A percentile compares a stretch with the other conserved stretches of the same genome.
Conservation (phyloP, 2,329 filamentous ascomycete species). For the Xylaria multiplex region DNA sequence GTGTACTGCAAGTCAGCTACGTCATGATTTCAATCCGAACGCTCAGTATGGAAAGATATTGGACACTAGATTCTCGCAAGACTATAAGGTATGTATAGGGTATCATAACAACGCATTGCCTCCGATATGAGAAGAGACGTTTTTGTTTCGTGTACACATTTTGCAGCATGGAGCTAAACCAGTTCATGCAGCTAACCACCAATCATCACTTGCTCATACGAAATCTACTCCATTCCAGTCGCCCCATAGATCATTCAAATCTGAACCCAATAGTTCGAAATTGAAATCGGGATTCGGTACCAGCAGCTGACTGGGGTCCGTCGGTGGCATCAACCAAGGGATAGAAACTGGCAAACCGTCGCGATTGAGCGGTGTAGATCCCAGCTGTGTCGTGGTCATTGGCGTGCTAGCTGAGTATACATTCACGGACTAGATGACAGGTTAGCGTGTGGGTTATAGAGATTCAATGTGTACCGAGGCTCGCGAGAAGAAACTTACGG, state of each 20-base stretch:
- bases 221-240: constrained; percentile 49
- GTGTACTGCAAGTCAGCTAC: too few relatives aligned
- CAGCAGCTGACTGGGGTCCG: constrained; percentile 49
- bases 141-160: constrained; percentile 13
- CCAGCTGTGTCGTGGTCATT: constrained; percentile 39
- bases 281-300: constrained; percentile 63
- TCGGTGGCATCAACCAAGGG: constrained; percentile 49
- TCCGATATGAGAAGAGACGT: constrained; percentile 26
- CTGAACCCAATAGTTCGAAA: constrained; percentile 63
- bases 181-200: neutral
- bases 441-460: constrained; percentile 42
- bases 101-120: constrained; percentile 19
- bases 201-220: constrained; percentile 18
- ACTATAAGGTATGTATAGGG: constrained; percentile 21
- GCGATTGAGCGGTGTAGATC: constrained; percentile 39
- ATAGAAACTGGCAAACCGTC: constrained; percentile 46
- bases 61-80: neutral
- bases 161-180: constrained; percentile 1
- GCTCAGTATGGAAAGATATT: too few relatives aligned
- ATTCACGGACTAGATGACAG: constrained; percentile 53
- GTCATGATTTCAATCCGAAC: too few relatives aligned
- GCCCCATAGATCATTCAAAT: constrained; percentile 66
- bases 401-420: constrained; percentile 52
- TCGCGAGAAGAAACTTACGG: constrained; percentile 47
- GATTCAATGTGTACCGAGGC: neutral